Base-by-base conservation (phyloP, 495 filamentous ascomycete genomes). In the Talaromyces trachyspermus region DNA sequence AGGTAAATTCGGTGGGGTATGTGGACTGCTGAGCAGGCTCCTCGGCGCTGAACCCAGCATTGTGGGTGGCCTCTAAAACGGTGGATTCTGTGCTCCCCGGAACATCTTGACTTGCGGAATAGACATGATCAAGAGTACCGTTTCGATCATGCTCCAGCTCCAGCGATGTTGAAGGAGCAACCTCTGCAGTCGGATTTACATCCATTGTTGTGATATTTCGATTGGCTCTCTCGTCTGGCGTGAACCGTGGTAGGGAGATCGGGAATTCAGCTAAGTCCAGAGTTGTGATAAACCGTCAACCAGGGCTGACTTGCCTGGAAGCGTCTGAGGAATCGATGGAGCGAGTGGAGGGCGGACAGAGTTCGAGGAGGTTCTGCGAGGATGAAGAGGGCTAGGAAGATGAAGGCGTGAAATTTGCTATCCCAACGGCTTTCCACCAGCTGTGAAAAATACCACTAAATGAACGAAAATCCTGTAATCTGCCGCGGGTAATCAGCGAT, bases 21-120 rank as follows among this genome's bases (percentile, higher is more conserved):
- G 66, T 61, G 46, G 65, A 63, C 45, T 70, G 71, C 50, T 75
- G 65, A 18, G 61, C 59, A 36, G 61, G 68, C 18, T 67, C 65
- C 46, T 72, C 72, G 54, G 70, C 70, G 52, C 57, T 69, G 45
- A 70, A 71, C 24, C 64, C 68, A 33, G 63, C 61, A 43, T 64
- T 59, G 42, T 61, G 51, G 37, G 52, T 54, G 5, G 54, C 39
- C 19, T 56, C 54, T 49, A 52, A 19, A 19, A 46, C 53, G 12
- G 54, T 40, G 6, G 53, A 32, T 12, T 68, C 69, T 5, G 74
- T 68, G n/a, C 58, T 55, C 5, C 60, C 53, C 2, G 58, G 54
- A 49, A 68, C 64, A 41, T 61, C 59, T 15, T 63, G 49, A 37
- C 24, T 22, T 11, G 35, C 26, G 11, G 15, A 4, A 17, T 35